Conservation (phyloP, 129 eudicot genomes). For the Smallanthus sonchifolius region DNA sequence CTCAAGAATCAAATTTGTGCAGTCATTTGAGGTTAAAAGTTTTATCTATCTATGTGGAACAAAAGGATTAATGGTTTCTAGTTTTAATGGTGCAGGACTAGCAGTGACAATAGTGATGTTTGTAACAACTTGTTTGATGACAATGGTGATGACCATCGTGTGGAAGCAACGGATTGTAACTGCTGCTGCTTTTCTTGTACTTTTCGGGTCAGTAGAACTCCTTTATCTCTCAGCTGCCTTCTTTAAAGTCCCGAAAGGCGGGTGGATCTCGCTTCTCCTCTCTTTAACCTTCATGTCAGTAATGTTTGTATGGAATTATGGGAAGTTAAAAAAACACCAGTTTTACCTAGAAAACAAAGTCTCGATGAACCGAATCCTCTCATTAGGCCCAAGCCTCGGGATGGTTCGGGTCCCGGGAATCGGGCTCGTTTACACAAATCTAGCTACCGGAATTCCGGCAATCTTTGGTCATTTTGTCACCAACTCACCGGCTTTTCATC, state of each 20-base stretch:
- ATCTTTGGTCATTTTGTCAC: constrained; percentile 50
- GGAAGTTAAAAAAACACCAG: constrained; percentile 45
- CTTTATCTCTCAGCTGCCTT: constrained; percentile 53
- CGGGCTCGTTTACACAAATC: constrained; percentile 48
- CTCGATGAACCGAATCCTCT: constrained; percentile 40
- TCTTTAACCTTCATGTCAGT: constrained; percentile 36
- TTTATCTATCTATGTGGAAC: background rate
- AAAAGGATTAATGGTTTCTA: constrained; percentile 6
- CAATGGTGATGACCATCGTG: constrained; percentile 49
- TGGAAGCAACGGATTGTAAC: constrained; percentile 42
- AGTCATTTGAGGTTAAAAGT: background rate
- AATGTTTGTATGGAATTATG: constrained; percentile 57
- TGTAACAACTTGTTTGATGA: constrained; percentile 56
- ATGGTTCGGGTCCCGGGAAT: constrained; percentile 54
- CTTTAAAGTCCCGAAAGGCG: constrained; percentile 51
- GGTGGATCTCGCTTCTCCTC: constrained; percentile 52
- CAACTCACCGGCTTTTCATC: constrained; percentile 55
- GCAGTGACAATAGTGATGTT: constrained; percentile 56
- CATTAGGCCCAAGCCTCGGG: constrained; percentile 50
- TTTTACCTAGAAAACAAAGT: constrained; percentile 55
- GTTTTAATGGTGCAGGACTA: constrained; percentile 33
- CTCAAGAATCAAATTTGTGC: too few relatives aligned
- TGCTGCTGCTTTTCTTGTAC: constrained; percentile 31
- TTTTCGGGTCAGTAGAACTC: constrained; percentile 52
- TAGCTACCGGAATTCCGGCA: constrained; percentile 44